Base-by-base conservation (phyloP, 106 monocot species). In the Allium sativum region DNA sequence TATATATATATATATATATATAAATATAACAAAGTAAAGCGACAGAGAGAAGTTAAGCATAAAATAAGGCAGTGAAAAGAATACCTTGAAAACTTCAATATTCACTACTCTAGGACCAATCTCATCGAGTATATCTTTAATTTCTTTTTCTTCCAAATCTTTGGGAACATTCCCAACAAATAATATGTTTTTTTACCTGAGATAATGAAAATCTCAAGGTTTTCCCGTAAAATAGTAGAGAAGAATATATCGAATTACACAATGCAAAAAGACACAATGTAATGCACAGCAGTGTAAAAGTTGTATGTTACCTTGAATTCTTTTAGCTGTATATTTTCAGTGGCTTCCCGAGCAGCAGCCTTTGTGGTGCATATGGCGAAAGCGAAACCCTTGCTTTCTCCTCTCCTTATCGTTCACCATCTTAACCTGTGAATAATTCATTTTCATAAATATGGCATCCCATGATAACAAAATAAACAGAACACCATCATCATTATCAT, bases 111-210 rank as follows among this genome's bases (percentile, higher is more conserved):
- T 90, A 45, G 90, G 90, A 42, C 90, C 96, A 64, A 82, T 70
- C 21, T 80, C 68, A 13, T 19, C 64, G n/a, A 91, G 77, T 17
- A 55, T 86, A 44, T 78, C 77, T 67, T 42, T 87, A 22, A 96
- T 68, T 69, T 84, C 87, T 68, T 84, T 82, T 64, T 91, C 79
- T 12, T 40, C 12, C 96, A 87, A 91, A 48, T 67, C 70, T 55
- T 75, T 75, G 42, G 96, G 96, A 72, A 96, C 47, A 72, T 96
- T 91, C 4, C 95, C 90, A 47, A 96, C 79, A 67, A 96, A 91
- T 40, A 96, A 56, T 11, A 75, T 64, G 73, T 90, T 62, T 63
- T n/a, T 96, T 96, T 52, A 78, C 81, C 73, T 96, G 84, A 59
- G 90, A 90, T 18, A 70, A 54, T 18, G 95, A 96, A 10, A 84